Evolutionary conservation across 2,329 filamentous ascomycete species (phyloP).

Genomic region (Cladosporium austrohemisphaericum): DNA sequence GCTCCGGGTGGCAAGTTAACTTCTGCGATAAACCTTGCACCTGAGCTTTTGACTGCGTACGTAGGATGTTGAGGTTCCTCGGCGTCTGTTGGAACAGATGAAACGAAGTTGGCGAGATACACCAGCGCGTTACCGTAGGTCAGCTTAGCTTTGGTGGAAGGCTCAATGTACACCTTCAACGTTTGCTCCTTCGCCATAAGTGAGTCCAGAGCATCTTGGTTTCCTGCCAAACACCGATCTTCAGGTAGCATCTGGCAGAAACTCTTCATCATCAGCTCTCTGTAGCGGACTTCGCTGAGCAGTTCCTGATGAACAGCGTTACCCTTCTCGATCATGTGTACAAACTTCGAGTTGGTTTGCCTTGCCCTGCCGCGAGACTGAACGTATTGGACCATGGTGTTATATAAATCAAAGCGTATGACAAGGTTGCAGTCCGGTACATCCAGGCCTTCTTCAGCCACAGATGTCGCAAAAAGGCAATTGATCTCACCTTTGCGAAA

Average conservation of each 20-base stretch:
- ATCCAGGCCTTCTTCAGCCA: slow-evolving; percentile 64
- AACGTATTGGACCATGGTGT: slow-evolving; percentile 89
- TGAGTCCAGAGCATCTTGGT: slow-evolving; percentile 55
- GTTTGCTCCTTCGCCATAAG: slow-evolving; percentile 51
- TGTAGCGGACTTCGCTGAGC: slow-evolving; percentile 57
- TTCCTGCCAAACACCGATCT: slow-evolving; percentile 65
- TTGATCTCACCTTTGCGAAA: slow-evolving; percentile 59
- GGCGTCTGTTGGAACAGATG: slow-evolving; percentile 58
- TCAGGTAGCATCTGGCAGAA: slow-evolving; percentile 74
- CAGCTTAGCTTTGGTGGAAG: slow-evolving; percentile 68
- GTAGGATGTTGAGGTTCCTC: slow-evolving; percentile 47
- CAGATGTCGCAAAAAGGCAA: slow-evolving; percentile 61
- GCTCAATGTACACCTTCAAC: slow-evolving; percentile 51
- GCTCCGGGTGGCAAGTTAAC: slow-evolving; percentile 70
- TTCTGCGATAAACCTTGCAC: slow-evolving; percentile 67
- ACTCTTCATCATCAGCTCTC: slow-evolving; percentile 60
- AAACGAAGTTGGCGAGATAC: slow-evolving; percentile 69
- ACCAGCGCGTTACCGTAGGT: slow-evolving; percentile 71
- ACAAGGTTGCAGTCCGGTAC: slow-evolving; percentile 65
- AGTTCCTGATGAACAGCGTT: slow-evolving; percentile 59
- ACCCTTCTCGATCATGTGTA: slow-evolving; percentile 73
- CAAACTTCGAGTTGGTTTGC: slow-evolving; percentile 70
- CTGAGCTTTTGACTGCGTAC: slow-evolving; percentile 59
- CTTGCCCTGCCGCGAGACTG: slow-evolving; percentile 88
- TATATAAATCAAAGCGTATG: slow-evolving; percentile 78